Evolutionary conservation across 768 basidiomycete species (phyloP), one percentile per base, ranked within the genome.

Genomic region (Mycena capillaripes): DNA sequence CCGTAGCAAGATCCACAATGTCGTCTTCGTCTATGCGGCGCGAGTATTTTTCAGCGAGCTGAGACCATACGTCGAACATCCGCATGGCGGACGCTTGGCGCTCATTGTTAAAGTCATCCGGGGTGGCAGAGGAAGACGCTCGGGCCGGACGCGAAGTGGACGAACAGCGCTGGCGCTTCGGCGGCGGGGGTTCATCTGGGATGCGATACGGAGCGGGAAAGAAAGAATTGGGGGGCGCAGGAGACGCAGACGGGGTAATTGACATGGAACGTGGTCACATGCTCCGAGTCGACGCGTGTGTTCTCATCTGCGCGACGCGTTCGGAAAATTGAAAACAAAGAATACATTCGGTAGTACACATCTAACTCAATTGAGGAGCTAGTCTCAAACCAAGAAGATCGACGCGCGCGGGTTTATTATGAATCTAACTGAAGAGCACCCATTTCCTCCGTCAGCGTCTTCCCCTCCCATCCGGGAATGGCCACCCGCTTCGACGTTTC

Each of bases 21-120:
- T 95, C 94, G 79, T 95, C 94, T 77, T 95, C 91, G 75, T 93
- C 92, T 46, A 94, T 82, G 42, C 86, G 86, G 59, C 89, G 86
- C 36, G 88, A 86, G 78, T 95, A 92, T 32, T 92, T 88, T 58
- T 91, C 89, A 5, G 88, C 93, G 4, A 95, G 88, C 63, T 89
- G 85, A 34, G 88, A 84, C 94, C 94, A 95, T 21, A 89, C 82
- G 75, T 88, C 86, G 25, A 89, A 81, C 40, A 94, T 83, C 4
- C 91, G 90, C 74, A 85, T 80, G 7, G 86, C 84, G 0, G 89
- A 89, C 8, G 87, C 91, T 66, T 89, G 85, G 52, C 91, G 85
- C 40, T 89, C 89, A 40, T 87, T 85, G 61, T 89, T 81, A 25
- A 90, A 81, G 72, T 90, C 87, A 4, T 85, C 71, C 19, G 81